Conservation (phyloP, 257 asterid genomes). For the Solanum commersonii region DNA sequence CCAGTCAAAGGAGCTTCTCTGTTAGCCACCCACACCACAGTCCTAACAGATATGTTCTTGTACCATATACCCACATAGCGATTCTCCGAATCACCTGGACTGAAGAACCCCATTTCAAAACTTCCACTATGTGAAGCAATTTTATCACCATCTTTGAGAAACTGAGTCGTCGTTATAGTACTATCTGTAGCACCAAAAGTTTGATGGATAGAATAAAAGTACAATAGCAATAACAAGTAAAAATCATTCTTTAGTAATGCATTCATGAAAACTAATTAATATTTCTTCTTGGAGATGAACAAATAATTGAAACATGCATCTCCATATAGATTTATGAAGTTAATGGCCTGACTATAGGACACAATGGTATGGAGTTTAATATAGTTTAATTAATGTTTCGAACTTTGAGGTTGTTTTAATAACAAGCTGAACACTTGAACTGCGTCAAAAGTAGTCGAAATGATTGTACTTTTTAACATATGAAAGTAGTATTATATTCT, state of each 20-base stretch:
- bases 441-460: background rate
- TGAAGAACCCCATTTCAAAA: background rate
- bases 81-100: background rate
- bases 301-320: background rate
- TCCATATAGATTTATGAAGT: background rate
- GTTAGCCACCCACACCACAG: background rate
- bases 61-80: background rate
- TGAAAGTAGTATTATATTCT: background rate
- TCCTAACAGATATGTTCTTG: background rate
- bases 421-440: background rate
- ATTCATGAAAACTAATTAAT: background rate
- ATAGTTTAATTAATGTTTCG: background rate
- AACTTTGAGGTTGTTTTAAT: background rate
- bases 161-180: background rate
- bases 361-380: background rate
- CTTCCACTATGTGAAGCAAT: background rate
- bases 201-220: background rate
- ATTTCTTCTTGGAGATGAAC: background rate
- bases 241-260: background rate
- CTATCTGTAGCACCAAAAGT: background rate
- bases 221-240: background rate
- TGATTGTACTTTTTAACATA: background rate
- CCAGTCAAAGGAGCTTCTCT: background rate
- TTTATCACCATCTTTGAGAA: background rate
- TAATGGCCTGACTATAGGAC: background rate